Base-by-base conservation (phyloP, 192 early-diverging fungal genomes). In the Coemansia sp. region DNA sequence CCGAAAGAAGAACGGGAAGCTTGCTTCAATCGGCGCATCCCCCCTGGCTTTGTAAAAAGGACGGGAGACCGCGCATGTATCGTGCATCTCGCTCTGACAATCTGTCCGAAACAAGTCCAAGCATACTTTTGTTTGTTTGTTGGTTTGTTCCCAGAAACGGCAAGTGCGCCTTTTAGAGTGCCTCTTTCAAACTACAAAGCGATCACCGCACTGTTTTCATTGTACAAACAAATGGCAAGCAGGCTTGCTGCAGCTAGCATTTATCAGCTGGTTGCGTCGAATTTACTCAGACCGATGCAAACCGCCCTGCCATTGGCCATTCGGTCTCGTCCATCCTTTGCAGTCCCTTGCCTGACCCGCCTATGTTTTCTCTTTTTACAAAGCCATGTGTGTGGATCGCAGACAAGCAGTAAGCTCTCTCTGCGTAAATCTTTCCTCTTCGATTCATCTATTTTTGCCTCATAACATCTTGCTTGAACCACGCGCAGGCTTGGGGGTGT, bases 131-230 rank as follows among this genome's bases (percentile, higher is more conserved):
- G 20, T 9, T 50, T 50, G 48, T 50, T 50, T 50, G n/a, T 48
- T 48, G 22, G 49, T 52, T 52, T 52, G 34, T 57, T 57, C 55
- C 29, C 55, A 36, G 55, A 57, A 57, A 57, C 55, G 7, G 19
- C 53, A 54, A 25, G 22, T n/a, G 33, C 55, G 8, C 49, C 25
- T 25, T 52, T 52, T 52, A 52, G 49, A 52, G 49, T 52, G 36
- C 17, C n/a, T 57, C 55, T 57, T 57, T 57, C 55, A 57, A 57
- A 11, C 33, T 57, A 57, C 55, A 57, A 57, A 57, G 55, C 19
- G 34, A 36, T 22, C 49, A 25, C 8, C 49, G 6, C 15, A 19
- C 23, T 22, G 5, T 15, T n/a, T n/a, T 9, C 55, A 57, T 57
- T 57, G 55, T 57, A 57, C 55, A 57, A 57, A 57, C 55, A 57